Conservation (phyloP, 306 rosid genomes). For the Luffa acutangula region DNA sequence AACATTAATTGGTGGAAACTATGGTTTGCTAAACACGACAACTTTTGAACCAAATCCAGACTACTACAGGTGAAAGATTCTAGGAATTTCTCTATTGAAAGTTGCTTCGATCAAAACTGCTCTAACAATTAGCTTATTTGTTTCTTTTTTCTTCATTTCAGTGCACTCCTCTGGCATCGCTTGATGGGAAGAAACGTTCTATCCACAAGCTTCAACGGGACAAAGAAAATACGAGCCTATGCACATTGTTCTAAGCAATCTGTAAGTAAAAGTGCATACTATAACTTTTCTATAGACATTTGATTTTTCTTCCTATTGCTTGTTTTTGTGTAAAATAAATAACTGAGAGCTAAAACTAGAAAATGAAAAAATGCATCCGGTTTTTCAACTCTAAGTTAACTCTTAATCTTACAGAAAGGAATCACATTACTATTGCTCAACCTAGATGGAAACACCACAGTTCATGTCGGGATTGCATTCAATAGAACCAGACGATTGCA, state of each 20-base stretch:
- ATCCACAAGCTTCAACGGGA: slow-evolving; percentile 47
- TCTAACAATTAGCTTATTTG: not conserved
- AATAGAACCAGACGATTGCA: slow-evolving; percentile 14
- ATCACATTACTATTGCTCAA: slow-evolving; percentile 65
- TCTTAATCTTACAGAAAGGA: slow-evolving; percentile 52
- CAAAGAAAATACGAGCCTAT: slow-evolving; percentile 60
- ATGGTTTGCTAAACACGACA: slow-evolving; percentile 60
- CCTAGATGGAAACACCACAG: slow-evolving; percentile 37
- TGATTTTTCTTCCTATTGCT: not conserved
- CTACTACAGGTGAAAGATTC: slow-evolving; percentile 37
- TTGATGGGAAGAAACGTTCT: slow-evolving; percentile 77
- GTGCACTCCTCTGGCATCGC: slow-evolving; percentile 89
- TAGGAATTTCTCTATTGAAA: not conserved
- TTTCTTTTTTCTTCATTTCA: slow-evolving; percentile 13
- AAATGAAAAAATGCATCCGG: not conserved
- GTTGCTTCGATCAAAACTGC: not conserved
- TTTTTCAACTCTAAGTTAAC: not conserved
- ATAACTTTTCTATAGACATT: not conserved
- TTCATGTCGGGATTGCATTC: slow-evolving; percentile 24
- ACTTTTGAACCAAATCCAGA: slow-evolving; percentile 81
- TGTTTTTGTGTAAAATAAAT: not conserved
- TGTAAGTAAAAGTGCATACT: slow-evolving; percentile 29
- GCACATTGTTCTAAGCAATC: slow-evolving; percentile 84
- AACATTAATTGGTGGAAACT: slow-evolving; percentile 80
- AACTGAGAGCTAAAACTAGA: not conserved